Percentiles rank a stretch among this genome's conserved stretches.
Evolutionary conservation across 495 filamentous ascomycete species (phyloP).

Genomic region (Extremus antarcticus): DNA sequence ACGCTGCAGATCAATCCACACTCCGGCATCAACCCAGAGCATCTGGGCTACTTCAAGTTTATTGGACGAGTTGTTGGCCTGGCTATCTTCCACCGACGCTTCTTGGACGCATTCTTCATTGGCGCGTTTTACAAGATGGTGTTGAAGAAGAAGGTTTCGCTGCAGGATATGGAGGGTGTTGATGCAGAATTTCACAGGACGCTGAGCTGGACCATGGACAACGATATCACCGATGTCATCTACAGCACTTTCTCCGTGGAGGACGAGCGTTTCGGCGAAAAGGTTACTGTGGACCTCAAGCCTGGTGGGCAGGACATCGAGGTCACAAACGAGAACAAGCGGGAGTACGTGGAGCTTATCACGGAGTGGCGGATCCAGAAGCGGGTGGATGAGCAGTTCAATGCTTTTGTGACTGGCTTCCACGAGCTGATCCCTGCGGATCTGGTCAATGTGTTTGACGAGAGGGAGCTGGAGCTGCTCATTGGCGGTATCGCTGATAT

Average conservation of each 20-base stretch:
- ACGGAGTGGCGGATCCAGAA: slow-evolving; percentile 99
- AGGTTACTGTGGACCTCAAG: slow-evolving; percentile 83
- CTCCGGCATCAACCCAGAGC: slow-evolving; percentile 97
- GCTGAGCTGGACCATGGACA: slow-evolving; percentile 93
- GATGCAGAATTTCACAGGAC: slow-evolving; percentile 95
- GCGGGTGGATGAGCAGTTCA: slow-evolving; percentile 94
- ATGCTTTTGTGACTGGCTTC: slow-evolving; percentile 94
- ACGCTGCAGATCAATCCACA: slow-evolving; percentile 99
- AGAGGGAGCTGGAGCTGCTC: slow-evolving; percentile 89
- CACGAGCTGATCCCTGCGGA: slow-evolving; percentile 95
- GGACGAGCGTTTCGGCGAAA: slow-evolving; percentile 93
- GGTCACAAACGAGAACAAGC: slow-evolving; percentile 95
- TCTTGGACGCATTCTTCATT: slow-evolving; percentile 99
- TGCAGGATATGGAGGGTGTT: slow-evolving; percentile 98
- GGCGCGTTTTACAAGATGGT: slow-evolving; percentile 99
- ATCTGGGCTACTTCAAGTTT: slow-evolving; percentile 99
- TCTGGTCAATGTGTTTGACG: slow-evolving; percentile 96
- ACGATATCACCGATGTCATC: slow-evolving; percentile 85
- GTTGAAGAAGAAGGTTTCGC: slow-evolving; percentile 77
- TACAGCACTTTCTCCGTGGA: slow-evolving; percentile 93
- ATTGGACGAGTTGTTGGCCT: slow-evolving; percentile 96
- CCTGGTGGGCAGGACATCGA: slow-evolving; percentile 81
- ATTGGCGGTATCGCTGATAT: slow-evolving; percentile 99
- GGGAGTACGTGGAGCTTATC: slow-evolving; percentile 74
- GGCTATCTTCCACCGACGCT: slow-evolving; percentile 95